Percentiles rank a stretch among this genome's conserved stretches.
These are phyloP conservation scores for Meyerozyma athensensis DNA, from an alignment of 1,139 yeast species.

Conservation along the genomic window DNA sequence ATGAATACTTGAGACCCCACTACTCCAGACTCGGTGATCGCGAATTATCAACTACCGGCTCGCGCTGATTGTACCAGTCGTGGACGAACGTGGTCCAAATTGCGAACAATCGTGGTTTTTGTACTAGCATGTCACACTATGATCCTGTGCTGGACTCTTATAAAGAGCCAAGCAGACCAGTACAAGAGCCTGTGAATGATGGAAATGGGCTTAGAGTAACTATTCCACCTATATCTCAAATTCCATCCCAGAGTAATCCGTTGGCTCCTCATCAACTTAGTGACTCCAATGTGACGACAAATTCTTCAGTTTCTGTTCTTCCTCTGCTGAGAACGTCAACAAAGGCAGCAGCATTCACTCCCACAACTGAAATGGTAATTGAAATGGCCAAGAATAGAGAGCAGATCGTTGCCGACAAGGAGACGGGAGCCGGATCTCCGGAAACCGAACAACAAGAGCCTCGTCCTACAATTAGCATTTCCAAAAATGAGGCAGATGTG, in stretches of 20 bases:
- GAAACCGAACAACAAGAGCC: too few species aligned
- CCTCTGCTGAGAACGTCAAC: background rate
- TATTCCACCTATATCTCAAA: too few species aligned
- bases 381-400: slow-evolving; percentile 1
- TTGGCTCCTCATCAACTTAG: too few species aligned
- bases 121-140: slow-evolving; percentile 1
- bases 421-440: background rate
- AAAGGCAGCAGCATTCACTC: background rate
- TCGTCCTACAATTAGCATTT: too few species aligned
- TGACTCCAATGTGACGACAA: too few species aligned
- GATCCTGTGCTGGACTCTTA: background rate
- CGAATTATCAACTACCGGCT: background rate
- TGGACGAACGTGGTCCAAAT: background rate
- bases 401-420: background rate
- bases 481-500: too few species aligned
- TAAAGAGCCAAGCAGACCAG: background rate
- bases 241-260: too few species aligned
- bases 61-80: background rate
- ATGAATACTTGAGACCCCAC: too few species aligned
- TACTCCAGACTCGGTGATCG: too few species aligned
- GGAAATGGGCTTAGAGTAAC: background rate
- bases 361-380: background rate
- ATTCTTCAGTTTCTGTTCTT: too few species aligned
- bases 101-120: background rate
- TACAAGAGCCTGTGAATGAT: background rate